These are phyloP conservation scores for Maudiozyma pseudohumilis DNA, from an alignment of 805 yeast species.

Conservation along the genomic window DNA sequence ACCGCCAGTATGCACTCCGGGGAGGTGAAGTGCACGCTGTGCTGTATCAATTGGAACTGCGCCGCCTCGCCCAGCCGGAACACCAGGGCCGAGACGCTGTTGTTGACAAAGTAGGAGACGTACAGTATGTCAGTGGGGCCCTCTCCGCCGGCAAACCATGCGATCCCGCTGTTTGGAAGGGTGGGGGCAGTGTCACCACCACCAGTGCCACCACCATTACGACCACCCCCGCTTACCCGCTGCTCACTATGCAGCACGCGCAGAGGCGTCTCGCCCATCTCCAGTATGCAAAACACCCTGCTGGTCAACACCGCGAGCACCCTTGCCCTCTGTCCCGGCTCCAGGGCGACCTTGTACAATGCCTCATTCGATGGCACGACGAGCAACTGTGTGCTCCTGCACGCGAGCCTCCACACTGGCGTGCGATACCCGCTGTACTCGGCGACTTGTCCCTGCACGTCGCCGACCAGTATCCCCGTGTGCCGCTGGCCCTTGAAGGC, in stretches of 20 bases:
- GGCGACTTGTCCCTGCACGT: conserved; percentile 46
- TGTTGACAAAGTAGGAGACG: conserved; percentile 16
- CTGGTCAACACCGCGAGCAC: conserved; percentile 20
- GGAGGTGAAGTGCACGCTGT: neutral
- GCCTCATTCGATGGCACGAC: conserved; percentile 10
- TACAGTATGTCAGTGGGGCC: conserved; percentile 3
- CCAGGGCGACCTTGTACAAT: conserved; percentile 7
- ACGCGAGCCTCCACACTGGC: conserved; percentile 19
- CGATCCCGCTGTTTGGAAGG: conserved; percentile 9
- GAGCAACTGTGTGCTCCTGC: conserved; percentile 14
- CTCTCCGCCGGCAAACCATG: conserved; percentile 13
- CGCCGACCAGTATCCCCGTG: conserved; percentile 47
- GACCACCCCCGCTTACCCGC: neutral
- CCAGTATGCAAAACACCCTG: conserved; percentile 13
- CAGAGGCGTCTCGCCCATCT: too few species aligned
- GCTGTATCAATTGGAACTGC: conserved; percentile 3
- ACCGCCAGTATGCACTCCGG: conserved; percentile 15
- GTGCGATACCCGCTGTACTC: conserved; percentile 56
- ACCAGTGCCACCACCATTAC: neutral
- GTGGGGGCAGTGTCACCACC: too few species aligned
- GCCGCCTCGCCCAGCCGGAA: neutral
- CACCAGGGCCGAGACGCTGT: conserved; percentile 6
- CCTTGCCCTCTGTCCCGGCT: conserved; percentile 4
- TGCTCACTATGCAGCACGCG: too few species aligned
- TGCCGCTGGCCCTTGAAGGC: conserved; percentile 42